Conservation (phyloP, 352 stramenopile species). For the Phytophthora parvispora region DNA sequence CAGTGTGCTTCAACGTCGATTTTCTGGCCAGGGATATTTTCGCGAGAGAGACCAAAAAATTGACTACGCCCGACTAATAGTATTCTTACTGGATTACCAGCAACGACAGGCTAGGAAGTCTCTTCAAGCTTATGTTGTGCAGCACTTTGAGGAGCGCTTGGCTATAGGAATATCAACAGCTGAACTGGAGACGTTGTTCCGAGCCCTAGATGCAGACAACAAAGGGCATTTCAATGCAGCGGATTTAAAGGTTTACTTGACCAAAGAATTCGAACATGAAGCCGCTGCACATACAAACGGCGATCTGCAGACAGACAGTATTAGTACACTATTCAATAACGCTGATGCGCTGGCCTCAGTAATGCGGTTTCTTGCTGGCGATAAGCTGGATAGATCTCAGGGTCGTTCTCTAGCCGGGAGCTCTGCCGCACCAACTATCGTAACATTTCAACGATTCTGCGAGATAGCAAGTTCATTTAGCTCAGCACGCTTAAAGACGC, state of each 20-base stretch:
- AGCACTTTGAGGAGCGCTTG: slow-evolving; percentile 31
- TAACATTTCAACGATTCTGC: slow-evolving; percentile 34
- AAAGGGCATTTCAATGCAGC: slow-evolving; percentile 58
- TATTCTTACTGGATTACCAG: slow-evolving; percentile 60
- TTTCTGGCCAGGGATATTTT: slow-evolving; percentile 20
- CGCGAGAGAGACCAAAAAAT: slow-evolving; percentile 23
- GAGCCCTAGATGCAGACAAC: slow-evolving; percentile 38
- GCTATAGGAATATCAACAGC: slow-evolving; percentile 28
- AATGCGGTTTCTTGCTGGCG: slow-evolving; percentile 19
- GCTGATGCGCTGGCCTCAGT: slow-evolving; percentile 24
- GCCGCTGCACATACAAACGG: not conserved
- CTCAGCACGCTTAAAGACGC: not conserved
- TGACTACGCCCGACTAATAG: slow-evolving; percentile 57
- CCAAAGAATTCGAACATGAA: not conserved
- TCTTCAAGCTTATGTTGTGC: slow-evolving; percentile 33
- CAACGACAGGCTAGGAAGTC: slow-evolving; percentile 26
- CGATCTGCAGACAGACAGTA: not conserved
- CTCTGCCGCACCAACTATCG: not conserved
- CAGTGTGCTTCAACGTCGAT: slow-evolving; percentile 46
- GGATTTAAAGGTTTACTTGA: slow-evolving; percentile 40
- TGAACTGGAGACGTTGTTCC: slow-evolving; percentile 46
- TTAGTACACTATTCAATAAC: slow-evolving; percentile 18
- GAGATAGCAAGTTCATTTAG: slow-evolving; percentile 12
- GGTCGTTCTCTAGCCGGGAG: not conserved
- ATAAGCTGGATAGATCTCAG: not conserved